Conservation (phyloP, 345 rosid genomes). For the Erodium maritimum region DNA sequence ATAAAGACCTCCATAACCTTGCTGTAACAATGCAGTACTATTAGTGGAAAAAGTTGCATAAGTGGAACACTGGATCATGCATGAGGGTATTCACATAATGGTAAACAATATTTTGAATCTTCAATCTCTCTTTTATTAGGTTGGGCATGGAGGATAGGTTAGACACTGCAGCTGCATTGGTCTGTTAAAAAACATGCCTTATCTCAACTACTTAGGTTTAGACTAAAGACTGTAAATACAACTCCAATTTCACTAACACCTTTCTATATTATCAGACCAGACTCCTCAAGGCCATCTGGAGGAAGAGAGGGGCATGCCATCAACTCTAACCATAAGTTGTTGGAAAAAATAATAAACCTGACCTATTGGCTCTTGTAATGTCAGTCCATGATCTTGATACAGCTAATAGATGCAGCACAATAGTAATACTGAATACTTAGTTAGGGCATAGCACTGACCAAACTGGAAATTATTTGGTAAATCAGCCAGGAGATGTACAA, state of each 20-base stretch:
- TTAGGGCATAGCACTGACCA: not conserved
- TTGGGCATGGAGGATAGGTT: not conserved
- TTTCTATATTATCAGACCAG: not conserved
- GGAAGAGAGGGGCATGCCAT: not conserved
- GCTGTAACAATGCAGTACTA: constrained; percentile 31
- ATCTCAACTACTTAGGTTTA: not conserved
- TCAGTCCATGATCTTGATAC: not conserved
- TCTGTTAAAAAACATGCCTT: not conserved
- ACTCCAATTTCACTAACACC: no score
- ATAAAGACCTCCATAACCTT: constrained; percentile 97
- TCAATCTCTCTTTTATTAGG: not conserved
- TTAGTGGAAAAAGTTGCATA: not conserved
- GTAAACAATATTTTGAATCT: not conserved
- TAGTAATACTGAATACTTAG: no score
- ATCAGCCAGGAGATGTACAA: not conserved
- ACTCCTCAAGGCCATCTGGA: not conserved
- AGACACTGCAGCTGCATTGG: not conserved
- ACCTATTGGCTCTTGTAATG: not conserved
- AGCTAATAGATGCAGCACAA: not conserved
- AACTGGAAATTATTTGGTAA: not conserved
- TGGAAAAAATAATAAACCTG: not conserved
- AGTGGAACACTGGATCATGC: not conserved
- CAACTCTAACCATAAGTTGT: not conserved
- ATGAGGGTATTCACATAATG: not conserved
- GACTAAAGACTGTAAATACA: not conserved